phyloP scores from a whole-genome alignment of 2,329 filamentous ascomycete genomes.

The Curvularia hawaiiensis region DNA sequence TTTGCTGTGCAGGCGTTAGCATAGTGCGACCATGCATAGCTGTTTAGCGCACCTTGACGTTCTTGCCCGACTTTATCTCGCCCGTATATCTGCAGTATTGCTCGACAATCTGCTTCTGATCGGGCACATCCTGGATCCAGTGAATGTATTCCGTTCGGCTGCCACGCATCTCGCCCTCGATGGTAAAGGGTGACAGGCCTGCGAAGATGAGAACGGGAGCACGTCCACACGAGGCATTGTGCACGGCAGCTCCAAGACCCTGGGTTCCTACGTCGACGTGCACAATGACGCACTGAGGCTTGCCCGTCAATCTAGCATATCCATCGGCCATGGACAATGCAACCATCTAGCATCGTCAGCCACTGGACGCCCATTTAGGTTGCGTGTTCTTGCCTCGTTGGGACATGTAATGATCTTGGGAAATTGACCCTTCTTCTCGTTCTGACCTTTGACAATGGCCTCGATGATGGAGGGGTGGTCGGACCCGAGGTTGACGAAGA shows the following conservation, averaged over 20 bases:
- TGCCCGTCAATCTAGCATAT: constrained; percentile 70
- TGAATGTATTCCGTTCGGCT: constrained; percentile 79
- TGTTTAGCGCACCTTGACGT: constrained; percentile 65
- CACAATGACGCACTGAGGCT: constrained; percentile 77
- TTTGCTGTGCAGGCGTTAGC: constrained; percentile 57
- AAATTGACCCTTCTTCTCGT: constrained; percentile 67
- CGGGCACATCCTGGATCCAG: constrained; percentile 83
- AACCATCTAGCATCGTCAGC: constrained; percentile 66
- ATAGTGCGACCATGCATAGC: too few relatives aligned
- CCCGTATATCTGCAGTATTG: constrained; percentile 86
- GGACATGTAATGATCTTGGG: constrained; percentile 79
- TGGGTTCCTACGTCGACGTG: constrained; percentile 85
- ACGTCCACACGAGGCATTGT: constrained; percentile 77
- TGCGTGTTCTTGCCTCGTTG: constrained; percentile 65
- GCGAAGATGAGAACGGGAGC: constrained; percentile 80
- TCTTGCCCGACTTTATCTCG: constrained; percentile 83
- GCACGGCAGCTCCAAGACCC: constrained; percentile 75
- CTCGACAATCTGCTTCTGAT: constrained; percentile 78
- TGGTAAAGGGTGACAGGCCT: constrained; percentile 75
- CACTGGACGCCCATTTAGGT: background rate
- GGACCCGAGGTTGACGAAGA: constrained; percentile 71
- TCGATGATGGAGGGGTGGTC: constrained; percentile 80
- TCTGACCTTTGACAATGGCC: constrained; percentile 77
- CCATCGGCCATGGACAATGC: constrained; percentile 85
- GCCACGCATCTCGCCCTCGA: constrained; percentile 77